Evolutionary conservation across 2,329 filamentous ascomycete genomes (phyloP).

Genomic region (Westerdykella ornata): DNA sequence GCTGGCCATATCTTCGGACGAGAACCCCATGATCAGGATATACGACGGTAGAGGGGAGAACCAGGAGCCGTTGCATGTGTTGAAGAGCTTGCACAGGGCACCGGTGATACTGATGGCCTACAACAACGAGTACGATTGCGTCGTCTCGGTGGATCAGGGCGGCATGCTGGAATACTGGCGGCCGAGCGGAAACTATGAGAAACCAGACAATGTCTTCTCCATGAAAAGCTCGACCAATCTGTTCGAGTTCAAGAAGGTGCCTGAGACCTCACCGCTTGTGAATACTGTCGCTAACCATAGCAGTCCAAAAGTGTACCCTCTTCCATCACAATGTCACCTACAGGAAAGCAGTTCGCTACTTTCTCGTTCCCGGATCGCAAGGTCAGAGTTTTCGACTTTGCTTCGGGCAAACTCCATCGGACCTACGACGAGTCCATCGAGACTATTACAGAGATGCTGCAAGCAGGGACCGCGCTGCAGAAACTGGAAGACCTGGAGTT

Average conservation of each 20-base stretch:
- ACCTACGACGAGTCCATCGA: slow-evolving; percentile 92
- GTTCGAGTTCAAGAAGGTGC: slow-evolving; percentile 88
- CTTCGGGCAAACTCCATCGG: slow-evolving; percentile 76
- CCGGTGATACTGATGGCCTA: slow-evolving; percentile 81
- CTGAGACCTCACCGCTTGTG: background rate
- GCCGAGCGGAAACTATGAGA: slow-evolving; percentile 73
- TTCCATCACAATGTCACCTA: slow-evolving; percentile 77
- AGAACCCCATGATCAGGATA: slow-evolving; percentile 65
- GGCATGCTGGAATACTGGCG: slow-evolving; percentile 98
- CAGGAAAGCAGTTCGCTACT: slow-evolving; percentile 76
- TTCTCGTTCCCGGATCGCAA: slow-evolving; percentile 92
- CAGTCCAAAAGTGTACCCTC: slow-evolving; percentile 69
- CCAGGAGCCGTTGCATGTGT: slow-evolving; percentile 64
- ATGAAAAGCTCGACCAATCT: slow-evolving; percentile 91
- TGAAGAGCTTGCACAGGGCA: slow-evolving; percentile 72
- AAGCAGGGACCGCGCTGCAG: slow-evolving; percentile 75
- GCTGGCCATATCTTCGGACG: slow-evolving; percentile 73
- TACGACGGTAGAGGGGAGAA: slow-evolving; percentile 88
- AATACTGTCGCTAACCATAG: background rate
- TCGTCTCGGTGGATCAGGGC: slow-evolving; percentile 77
- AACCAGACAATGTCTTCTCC: slow-evolving; percentile 84
- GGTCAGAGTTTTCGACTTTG: slow-evolving; percentile 88
- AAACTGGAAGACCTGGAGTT: slow-evolving; percentile 89
- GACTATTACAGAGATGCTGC: slow-evolving; percentile 89
- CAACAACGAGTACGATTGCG: slow-evolving; percentile 83